Percentiles rank a stretch among this genome's conserved stretches.
These are phyloP conservation scores for Didymella segeticola DNA, from an alignment of 2,329 filamentous ascomycete genomes.

Conservation along the genomic window DNA sequence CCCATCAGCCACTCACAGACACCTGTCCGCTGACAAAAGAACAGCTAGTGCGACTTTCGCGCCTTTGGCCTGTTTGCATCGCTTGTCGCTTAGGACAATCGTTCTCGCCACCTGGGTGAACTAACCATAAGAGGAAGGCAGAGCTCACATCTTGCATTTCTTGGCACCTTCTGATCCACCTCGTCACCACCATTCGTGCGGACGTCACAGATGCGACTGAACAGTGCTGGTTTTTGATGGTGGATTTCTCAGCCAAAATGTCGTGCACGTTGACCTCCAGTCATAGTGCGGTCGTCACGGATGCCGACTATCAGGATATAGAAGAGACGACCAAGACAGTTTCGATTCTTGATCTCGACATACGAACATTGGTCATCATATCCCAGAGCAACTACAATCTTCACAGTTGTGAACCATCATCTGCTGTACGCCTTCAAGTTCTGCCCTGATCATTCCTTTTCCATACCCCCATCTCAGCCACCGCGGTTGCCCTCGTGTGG, in stretches of 20 bases:
- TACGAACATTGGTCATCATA: neutral
- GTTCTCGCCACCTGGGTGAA: neutral
- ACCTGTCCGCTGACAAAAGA: constrained; percentile 15
- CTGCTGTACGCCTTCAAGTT: neutral
- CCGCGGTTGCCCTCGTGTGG: neutral
- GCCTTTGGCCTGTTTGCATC: constrained; percentile 14
- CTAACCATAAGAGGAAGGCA: constrained; percentile 29
- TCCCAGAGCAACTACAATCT: neutral
- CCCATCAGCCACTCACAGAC: constrained; percentile 18
- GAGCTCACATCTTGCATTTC: constrained; percentile 31
- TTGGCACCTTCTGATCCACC: constrained; percentile 15
- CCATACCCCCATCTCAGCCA: neutral
- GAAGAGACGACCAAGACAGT: constrained; percentile 9
- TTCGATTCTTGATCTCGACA: neutral
- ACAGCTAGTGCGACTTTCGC: neutral
- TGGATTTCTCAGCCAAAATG: constrained; percentile 31
- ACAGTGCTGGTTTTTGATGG: constrained; percentile 2
- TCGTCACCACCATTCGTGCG: constrained; percentile 21
- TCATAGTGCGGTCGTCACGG: constrained; percentile 20
- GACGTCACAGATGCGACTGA: constrained; percentile 30
- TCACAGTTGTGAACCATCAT: neutral
- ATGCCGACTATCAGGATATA: constrained; percentile 18
- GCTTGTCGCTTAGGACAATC: constrained; percentile 1
- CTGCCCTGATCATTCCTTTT: neutral
- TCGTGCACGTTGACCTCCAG: constrained; percentile 8